A percentile compares a stretch with the other conserved stretches of the same genome.
These are phyloP conservation scores for Eucalyptus coolabah DNA, from an alignment of 345 rosid species.

Conservation along the genomic window DNA sequence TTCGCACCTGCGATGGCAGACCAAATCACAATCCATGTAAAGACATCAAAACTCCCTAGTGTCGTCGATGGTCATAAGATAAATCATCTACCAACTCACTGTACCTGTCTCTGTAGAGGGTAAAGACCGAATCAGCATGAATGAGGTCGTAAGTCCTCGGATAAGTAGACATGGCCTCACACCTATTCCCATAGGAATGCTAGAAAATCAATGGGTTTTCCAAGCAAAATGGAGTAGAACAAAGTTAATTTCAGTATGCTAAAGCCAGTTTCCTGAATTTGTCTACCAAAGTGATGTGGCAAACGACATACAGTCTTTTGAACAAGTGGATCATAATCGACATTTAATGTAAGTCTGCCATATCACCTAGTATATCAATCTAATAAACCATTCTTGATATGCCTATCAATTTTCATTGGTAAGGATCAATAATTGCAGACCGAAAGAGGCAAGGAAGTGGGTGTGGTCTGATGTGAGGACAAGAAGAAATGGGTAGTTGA, in stretches of 20 bases:
- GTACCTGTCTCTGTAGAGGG: constrained; percentile 5
- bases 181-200: background rate
- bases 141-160: constrained; percentile 7
- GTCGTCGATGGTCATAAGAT: background rate
- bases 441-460: background rate
- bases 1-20: constrained; percentile 9
- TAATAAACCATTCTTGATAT: background rate
- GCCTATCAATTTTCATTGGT: background rate
- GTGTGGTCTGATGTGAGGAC: background rate
- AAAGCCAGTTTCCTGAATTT: background rate
- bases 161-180: constrained; percentile 8
- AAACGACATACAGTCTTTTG: background rate
- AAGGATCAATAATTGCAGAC: background rate
- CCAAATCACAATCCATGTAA: background rate
- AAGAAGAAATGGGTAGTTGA: background rate
- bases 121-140: constrained; percentile 1
- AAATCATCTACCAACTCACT: background rate
- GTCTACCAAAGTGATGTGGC: background rate
- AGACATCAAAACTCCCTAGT: background rate
- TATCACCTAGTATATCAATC: background rate
- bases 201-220: background rate
- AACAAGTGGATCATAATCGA: background rate
- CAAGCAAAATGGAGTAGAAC: background rate
- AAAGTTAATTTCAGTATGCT: background rate
- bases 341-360: background rate